Conservation (phyloP, 2,329 filamentous ascomycete genomes). For the Nemania sp. region DNA sequence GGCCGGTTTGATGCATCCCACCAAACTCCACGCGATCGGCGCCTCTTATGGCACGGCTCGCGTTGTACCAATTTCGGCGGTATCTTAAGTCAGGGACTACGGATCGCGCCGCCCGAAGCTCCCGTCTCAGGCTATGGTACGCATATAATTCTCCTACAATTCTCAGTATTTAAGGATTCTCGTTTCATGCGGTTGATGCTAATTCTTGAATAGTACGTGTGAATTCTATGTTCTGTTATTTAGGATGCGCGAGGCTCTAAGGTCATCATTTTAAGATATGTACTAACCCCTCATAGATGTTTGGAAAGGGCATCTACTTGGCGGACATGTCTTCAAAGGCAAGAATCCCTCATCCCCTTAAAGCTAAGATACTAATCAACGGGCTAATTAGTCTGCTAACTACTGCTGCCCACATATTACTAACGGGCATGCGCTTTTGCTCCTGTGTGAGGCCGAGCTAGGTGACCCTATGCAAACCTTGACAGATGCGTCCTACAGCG, state of each 20-base stretch:
- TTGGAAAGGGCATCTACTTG: conserved; percentile 89
- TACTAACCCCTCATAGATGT: conserved; percentile 69
- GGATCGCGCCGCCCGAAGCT: conserved; percentile 89
- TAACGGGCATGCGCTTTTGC: conserved; percentile 77
- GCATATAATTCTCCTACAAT: conserved; percentile 1
- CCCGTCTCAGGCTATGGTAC: conserved; percentile 70
- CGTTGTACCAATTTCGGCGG: conserved; percentile 86
- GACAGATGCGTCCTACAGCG: conserved; percentile 67
- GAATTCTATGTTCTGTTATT: not conserved
- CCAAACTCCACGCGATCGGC: conserved; percentile 70
- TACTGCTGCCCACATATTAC: conserved; percentile 76
- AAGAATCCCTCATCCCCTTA: conserved; percentile 22
- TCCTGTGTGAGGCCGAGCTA: conserved; percentile 87
- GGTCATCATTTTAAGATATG: conserved; percentile 49
- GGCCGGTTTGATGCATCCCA: conserved; percentile 71
- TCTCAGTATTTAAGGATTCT: not conserved
- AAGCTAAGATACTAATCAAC: conserved; percentile 29
- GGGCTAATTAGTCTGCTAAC: conserved; percentile 67
- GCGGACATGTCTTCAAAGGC: conserved; percentile 84
- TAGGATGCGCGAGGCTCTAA: not conserved
- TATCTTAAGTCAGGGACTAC: conserved; percentile 86
- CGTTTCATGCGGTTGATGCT: not conserved
- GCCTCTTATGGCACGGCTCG: conserved; percentile 89
- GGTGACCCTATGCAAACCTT: conserved; percentile 80
- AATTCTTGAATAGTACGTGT: conserved; percentile 30